Evolutionary conservation across 2,329 filamentous ascomycete genomes (phyloP).

Genomic region (Hypoxylon sp.): DNA sequence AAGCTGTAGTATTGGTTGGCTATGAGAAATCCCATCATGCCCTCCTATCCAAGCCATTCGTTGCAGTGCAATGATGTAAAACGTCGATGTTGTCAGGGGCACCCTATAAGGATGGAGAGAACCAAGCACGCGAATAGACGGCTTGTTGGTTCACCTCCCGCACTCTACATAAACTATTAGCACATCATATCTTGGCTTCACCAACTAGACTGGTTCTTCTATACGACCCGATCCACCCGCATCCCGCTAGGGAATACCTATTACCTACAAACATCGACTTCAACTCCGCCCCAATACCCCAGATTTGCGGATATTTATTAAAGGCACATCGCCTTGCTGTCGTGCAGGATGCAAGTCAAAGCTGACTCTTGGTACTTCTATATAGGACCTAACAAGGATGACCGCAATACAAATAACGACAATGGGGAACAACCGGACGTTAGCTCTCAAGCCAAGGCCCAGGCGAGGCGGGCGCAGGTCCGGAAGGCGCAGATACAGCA

Average conservation of each 20-base stretch:
- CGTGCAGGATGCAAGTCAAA: constrained; percentile 20
- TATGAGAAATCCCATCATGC: constrained; percentile 20
- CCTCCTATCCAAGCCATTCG: background rate
- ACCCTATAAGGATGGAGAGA: constrained; percentile 4
- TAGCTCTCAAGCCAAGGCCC: constrained; percentile 58
- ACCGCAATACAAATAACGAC: constrained; percentile 25
- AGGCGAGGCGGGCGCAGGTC: constrained; percentile 66
- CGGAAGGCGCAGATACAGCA: constrained; percentile 69
- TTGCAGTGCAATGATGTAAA: constrained; percentile 19
- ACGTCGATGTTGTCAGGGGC: constrained; percentile 1
- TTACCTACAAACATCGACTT: constrained; percentile 3
- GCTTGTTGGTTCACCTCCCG: background rate
- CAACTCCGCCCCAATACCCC: background rate
- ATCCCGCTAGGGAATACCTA: constrained; percentile 5
- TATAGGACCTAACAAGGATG: constrained; percentile 35
- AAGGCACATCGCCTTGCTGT: background rate
- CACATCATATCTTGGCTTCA: constrained; percentile 16
- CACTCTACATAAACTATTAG: constrained; percentile 1
- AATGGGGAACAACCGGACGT: constrained; percentile 12
- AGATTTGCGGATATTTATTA: constrained; percentile 10
- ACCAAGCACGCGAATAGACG: constrained; percentile 13
- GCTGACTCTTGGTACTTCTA: constrained; percentile 32
- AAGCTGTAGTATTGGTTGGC: constrained; percentile 33
- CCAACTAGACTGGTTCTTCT: background rate
- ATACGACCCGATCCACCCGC: constrained; percentile 5